Percentiles rank a stretch among this genome's conserved stretches.
These are phyloP conservation scores for Silybum marianum DNA, from an alignment of 129 eudicot genomes.

Conservation along the genomic window DNA sequence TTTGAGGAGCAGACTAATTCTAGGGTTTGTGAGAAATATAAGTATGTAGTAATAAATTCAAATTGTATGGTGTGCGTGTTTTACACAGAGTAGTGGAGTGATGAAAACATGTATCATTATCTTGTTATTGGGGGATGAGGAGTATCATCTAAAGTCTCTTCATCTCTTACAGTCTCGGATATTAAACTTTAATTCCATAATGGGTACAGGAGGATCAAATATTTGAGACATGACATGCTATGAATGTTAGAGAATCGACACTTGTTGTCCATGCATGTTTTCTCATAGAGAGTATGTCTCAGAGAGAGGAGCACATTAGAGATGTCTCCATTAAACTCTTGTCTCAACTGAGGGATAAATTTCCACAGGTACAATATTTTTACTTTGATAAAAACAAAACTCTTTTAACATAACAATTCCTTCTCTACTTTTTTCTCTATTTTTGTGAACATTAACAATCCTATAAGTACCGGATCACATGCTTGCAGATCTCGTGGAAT, in stretches of 20 bases:
- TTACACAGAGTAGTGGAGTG: too few relatives aligned
- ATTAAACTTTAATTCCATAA: background rate
- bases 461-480: conserved; percentile 15
- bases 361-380: conserved; percentile 74
- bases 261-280: conserved; percentile 86
- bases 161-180: too few relatives aligned
- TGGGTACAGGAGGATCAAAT: conserved; percentile 64
- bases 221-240: conserved; percentile 81
- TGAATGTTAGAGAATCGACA: conserved; percentile 70
- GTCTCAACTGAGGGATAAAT: conserved; percentile 78
- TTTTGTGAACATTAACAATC: background rate
- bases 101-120: too few relatives aligned
- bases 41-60: too few relatives aligned
- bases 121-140: too few relatives aligned
- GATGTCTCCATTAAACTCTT: conserved; percentile 79
- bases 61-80: too few relatives aligned
- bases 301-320: conserved; percentile 89
- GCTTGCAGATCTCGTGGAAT: conserved; percentile 91
- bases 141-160: too few relatives aligned
- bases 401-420: background rate
- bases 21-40: too few relatives aligned
- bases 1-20: too few relatives aligned
- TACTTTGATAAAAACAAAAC: background rate
- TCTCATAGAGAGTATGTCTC: conserved; percentile 84
- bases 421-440: background rate